These are phyloP conservation scores for Medicago lupulina DNA, from an alignment of 306 rosid species.

Conservation along the genomic window DNA sequence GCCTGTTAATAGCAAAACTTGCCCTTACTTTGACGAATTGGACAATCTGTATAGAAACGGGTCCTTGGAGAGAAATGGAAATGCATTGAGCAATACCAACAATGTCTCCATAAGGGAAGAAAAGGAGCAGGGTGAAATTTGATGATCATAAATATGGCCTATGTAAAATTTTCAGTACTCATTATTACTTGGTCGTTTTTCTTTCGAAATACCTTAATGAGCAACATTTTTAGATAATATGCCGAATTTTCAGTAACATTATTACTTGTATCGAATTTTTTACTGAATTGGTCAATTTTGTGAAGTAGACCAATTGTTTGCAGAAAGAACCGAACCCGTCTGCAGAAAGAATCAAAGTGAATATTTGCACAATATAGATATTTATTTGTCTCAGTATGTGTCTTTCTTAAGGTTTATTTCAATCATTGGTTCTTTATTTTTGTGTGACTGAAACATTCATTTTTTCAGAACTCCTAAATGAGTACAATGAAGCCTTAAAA, in stretches of 20 bases:
- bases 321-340: not conserved
- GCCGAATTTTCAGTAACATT: too few species aligned
- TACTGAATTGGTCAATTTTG: conserved; percentile 15
- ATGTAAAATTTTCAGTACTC: conserved; percentile 29
- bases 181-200: conserved; percentile 31
- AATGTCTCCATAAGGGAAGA: conserved; percentile 47
- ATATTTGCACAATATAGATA: not conserved
- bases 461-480: too few species aligned
- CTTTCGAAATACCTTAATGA: not conserved
- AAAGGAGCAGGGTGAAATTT: conserved; percentile 39
- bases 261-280: not conserved
- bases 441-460: too few species aligned
- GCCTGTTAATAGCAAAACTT: conserved; percentile 54
- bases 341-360: not conserved
- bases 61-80: conserved; percentile 33
- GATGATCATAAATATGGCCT: conserved; percentile 1
- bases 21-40: conserved; percentile 73
- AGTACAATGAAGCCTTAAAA: too few species aligned
- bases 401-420: not conserved
- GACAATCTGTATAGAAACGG: conserved; percentile 65
- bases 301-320: conserved; percentile 6
- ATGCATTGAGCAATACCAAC: conserved; percentile 40
- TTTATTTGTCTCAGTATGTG: not conserved
- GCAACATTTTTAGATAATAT: conserved; percentile 29
- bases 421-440: not conserved